Base-by-base conservation (phyloP, 2,329 filamentous ascomycete genomes). In the Cercospora sesami region DNA sequence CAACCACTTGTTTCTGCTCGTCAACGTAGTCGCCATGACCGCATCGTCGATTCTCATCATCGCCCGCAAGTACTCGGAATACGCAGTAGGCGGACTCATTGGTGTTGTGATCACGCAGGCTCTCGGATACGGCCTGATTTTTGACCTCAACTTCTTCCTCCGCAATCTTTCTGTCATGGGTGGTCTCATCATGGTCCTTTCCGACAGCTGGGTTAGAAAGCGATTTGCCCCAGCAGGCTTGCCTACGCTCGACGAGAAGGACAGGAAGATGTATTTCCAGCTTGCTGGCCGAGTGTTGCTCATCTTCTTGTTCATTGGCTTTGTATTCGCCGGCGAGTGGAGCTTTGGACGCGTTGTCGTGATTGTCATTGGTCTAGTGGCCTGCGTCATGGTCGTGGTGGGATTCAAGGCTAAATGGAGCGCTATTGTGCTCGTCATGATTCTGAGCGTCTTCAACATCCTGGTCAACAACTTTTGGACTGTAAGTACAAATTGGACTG, bases 391-490 rank as follows among this genome's bases (percentile, higher is more conserved):
- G 95, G 95, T 99, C 70, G 92, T 97, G 63, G 95, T 99, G 72
- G 95, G 95, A 55, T 99, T 99, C 89, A 99, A 99, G 89, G 94
- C 95, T 78, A 99, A 99, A 89, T 96, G 93, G 86, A 97, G 94
- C 81, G 95, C 95, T 51, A 94, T 95, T 64, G 91, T 99, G 76
- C 85, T 99, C 74, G 95, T 99, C 31, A 88, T 99, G 68, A 93
- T 99, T 76, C 85, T 99, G 77, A 97, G 94, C 83, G 84, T 97
- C 72, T 99, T 99, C 86, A 99, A 99, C 82, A 82, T 99, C 57
- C 81, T 98, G 72, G 95, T 98, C 76, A 99, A 99, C 89, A 99
- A 98, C 88, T 99, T 97, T 86, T 99, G 95, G 95, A 98, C 94
- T 79, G 94, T 97, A 86, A 85, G 92, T 85, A n/a, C 26, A 33